These are phyloP conservation scores for Arachis stenosperma DNA, from an alignment of 306 rosid genomes.

Conservation along the genomic window DNA sequence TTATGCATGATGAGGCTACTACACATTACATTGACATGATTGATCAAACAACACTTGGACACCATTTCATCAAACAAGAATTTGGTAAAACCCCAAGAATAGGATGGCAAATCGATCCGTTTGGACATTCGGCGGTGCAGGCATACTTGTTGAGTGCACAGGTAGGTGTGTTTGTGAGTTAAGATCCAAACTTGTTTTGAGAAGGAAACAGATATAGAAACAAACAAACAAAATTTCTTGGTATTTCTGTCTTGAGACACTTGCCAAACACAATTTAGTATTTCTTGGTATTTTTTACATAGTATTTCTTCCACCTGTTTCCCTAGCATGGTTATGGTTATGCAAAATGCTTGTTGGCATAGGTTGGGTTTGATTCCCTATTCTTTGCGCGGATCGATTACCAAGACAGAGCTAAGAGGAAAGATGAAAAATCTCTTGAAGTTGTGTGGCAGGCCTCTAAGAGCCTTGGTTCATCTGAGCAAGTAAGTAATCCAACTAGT, in stretches of 20 bases:
- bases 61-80: constrained; percentile 62
- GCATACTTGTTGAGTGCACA: constrained; percentile 81
- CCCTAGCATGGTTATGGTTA: background rate
- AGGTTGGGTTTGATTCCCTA: constrained; percentile 80
- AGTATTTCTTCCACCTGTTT: constrained; percentile 10
- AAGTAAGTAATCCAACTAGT: constrained; percentile 50
- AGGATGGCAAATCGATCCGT: constrained; percentile 94
- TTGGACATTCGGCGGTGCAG: constrained; percentile 91
- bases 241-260: no score
- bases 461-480: constrained; percentile 74
- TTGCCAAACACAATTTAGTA: no score
- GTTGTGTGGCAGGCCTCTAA: constrained; percentile 82
- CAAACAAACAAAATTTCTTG: no score
- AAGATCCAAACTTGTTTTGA: no score
- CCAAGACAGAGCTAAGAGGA: constrained; percentile 80
- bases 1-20: constrained; percentile 95
- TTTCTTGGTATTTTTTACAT: background rate
- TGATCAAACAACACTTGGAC: constrained; percentile 94
- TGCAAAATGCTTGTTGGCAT: constrained; percentile 10
- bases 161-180: constrained; percentile 37
- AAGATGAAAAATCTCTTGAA: constrained; percentile 72
- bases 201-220: no score
- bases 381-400: constrained; percentile 84
- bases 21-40: constrained; percentile 88
- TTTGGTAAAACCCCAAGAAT: constrained; percentile 68